Evolutionary conservation across 2,329 filamentous ascomycete genomes (phyloP), one percentile per base, ranked within the genome.

Genomic region (Trichoderma simmonsii): DNA sequence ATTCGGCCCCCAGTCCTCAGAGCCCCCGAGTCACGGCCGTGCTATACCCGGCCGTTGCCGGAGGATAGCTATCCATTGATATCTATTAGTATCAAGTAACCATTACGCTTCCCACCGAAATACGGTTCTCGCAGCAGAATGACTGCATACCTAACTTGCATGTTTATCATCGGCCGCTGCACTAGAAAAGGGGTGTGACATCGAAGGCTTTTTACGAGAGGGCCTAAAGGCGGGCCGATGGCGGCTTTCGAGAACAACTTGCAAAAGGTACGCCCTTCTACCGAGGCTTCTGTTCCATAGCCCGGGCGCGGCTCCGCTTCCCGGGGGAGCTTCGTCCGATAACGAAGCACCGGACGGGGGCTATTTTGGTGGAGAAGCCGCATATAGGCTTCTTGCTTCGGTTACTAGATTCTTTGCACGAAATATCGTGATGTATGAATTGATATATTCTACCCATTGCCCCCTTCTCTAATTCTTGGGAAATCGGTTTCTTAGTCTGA

Each of bases 221-320:
- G 59, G 21, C 14, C 60, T 57, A 71, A 71, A 64, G 51, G 60
- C 68, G 43, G 68, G 68, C 68, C 68, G 68, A 64, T 64, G 60
- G 60, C 68, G 60, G 39, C 21, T 28, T 28, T 18, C 28, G 4
- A 30, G 34, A 63, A 63, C 0, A 18, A 7, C 28, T 8, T 48
- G 43, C n/a, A 21, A 57, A 66, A 28, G 21, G 21, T 1, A 1
- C 8, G 0, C 15, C 15, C 15, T 18, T 43, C 39, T 43, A 15
- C 39, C 18, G 39, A 43, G 39, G 39, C 18, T 43, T n/a, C 15
- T n/a, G 34, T 36, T 11, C 43, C 26, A 43, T 43, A n/a, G 43
- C 15, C 48, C 64, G 64, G 64, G 21, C 30, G 64, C 64, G 64
- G 67, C 36, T 70, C 34, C 67, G 67, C 39, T 60, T 32, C 51